These are phyloP conservation scores for Rhynchospora tenuis DNA, from an alignment of 176 grass and related monocot genomes.

Conservation along the genomic window DNA sequence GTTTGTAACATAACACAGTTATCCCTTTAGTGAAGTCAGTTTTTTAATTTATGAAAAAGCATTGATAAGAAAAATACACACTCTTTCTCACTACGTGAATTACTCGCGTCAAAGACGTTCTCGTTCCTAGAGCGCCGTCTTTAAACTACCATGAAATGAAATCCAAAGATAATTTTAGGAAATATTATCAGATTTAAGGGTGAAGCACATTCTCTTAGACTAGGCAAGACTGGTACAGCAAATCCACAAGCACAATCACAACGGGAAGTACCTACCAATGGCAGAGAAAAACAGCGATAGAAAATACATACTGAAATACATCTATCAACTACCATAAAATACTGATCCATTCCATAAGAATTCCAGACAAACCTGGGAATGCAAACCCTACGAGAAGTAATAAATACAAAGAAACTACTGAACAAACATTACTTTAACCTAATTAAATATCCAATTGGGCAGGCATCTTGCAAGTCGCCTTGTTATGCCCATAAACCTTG, in stretches of 20 bases:
- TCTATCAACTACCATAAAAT: constrained; percentile 16
- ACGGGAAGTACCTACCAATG: not conserved
- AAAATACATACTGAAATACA: constrained; percentile 1
- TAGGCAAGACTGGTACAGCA: not conserved
- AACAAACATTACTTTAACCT: not conserved
- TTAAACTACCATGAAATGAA: not conserved
- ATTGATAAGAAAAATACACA: too few relatives aligned
- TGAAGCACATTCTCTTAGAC: not conserved
- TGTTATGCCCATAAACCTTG: constrained; percentile 81
- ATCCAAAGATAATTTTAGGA: not conserved
- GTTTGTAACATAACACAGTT: too few relatives aligned
- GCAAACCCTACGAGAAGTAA: not conserved
- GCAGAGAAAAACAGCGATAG: not conserved
- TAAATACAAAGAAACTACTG: not conserved
- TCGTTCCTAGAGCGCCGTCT: not conserved
- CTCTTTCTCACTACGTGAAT: not conserved
- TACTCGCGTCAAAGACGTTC: not conserved
- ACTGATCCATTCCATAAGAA: not conserved
- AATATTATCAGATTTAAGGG: not conserved
- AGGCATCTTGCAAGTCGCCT: constrained; percentile 83
- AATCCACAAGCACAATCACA: not conserved
- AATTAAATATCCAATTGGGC: constrained; percentile 26
- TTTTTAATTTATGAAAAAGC: too few relatives aligned
- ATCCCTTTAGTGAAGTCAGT: too few relatives aligned
- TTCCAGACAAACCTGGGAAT: not conserved